Evolutionary conservation across 805 yeast genomes (phyloP).

Genomic region (Kluyveromyces starmeri): DNA sequence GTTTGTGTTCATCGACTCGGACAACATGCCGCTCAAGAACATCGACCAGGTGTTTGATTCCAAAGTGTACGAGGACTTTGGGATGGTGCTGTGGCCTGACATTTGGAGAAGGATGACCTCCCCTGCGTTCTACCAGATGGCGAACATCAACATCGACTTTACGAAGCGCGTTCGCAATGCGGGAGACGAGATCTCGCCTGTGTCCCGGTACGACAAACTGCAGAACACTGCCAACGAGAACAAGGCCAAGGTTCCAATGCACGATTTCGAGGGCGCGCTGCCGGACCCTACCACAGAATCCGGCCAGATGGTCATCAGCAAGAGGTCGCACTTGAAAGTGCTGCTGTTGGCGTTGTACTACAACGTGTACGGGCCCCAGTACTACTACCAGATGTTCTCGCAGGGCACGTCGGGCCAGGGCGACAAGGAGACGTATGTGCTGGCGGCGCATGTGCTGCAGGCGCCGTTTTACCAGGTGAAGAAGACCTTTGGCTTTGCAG

Average conservation of each 20-base stretch:
- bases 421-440: constrained; percentile 67
- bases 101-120: constrained; percentile 65
- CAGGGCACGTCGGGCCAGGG: constrained; percentile 77
- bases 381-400: constrained; percentile 57
- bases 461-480: constrained; percentile 46
- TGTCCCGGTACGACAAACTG: constrained; percentile 5
- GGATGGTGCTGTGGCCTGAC: constrained; percentile 68
- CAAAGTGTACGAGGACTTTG: constrained; percentile 39
- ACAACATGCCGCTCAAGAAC: constrained; percentile 45
- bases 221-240: constrained; percentile 6
- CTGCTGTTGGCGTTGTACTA: constrained; percentile 54
- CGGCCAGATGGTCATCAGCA: constrained; percentile 59
- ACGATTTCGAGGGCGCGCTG: constrained; percentile 53
- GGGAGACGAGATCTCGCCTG: constrained; percentile 19
- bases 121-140: constrained; percentile 50
- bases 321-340: constrained; percentile 48
- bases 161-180: constrained; percentile 29
- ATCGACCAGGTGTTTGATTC: constrained; percentile 38
- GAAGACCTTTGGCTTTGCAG: constrained; percentile 30
- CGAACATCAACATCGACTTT: constrained; percentile 31
- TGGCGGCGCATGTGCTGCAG: constrained; percentile 50
- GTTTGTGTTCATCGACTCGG: constrained; percentile 68
- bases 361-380: constrained; percentile 56
- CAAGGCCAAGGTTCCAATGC: constrained; percentile 36
- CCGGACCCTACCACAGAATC: constrained; percentile 66